Percentiles rank a stretch among this genome's conserved stretches.
These are phyloP conservation scores for Cichorium intybus DNA, from an alignment of 140 eudicot genomes.

Conservation along the genomic window DNA sequence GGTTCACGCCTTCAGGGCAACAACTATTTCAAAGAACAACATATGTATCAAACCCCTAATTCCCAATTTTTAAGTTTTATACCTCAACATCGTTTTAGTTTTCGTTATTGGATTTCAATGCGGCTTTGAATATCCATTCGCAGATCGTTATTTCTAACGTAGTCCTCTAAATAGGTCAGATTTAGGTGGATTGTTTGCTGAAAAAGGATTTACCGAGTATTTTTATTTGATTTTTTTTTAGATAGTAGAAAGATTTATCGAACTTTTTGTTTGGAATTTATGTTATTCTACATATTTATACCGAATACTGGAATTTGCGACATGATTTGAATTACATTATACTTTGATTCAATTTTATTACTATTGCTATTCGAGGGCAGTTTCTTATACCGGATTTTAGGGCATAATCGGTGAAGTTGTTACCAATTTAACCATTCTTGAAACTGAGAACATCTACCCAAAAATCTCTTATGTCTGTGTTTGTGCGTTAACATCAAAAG, in stretches of 20 bases:
- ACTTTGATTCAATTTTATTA: not conserved
- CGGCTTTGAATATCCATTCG: not conserved
- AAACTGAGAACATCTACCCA: too few species aligned
- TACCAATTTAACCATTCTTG: not conserved
- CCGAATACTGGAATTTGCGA: not conserved
- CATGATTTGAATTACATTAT: not conserved
- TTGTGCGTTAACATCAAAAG: not conserved
- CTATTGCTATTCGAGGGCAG: not conserved
- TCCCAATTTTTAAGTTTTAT: not conserved
- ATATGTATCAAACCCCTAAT: slow-evolving; percentile 27
- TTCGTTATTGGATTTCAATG: not conserved
- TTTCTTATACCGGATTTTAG: not conserved
- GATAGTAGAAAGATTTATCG: too few species aligned
- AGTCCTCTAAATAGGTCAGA: not conserved
- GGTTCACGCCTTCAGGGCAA: too few species aligned
- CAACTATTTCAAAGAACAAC: too few species aligned
- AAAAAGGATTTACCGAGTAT: not conserved
- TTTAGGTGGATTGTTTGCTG: slow-evolving; percentile 8
- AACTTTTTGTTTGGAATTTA: too few species aligned
- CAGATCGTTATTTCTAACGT: not conserved
- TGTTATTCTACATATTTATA: not conserved
- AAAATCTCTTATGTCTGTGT: too few species aligned
- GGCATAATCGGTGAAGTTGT: not conserved
- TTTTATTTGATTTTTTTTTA: not conserved
- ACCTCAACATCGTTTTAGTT: not conserved